A percentile compares a stretch with the other conserved stretches of the same genome.
Conservation (phyloP, 106 monocot species). For the Xerophyta viscosa region DNA sequence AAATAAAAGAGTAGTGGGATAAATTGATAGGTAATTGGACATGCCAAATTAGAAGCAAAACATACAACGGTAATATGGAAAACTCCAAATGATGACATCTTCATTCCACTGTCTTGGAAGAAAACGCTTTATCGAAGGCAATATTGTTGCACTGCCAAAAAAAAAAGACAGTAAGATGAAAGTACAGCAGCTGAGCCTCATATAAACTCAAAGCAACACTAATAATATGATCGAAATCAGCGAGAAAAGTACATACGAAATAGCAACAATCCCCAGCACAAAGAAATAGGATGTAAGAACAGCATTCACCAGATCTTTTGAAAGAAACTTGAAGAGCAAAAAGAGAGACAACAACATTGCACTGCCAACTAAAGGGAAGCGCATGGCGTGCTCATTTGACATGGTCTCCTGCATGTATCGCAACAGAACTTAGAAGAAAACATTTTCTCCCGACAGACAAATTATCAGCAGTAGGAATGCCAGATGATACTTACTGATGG, state of each 20-base stretch:
- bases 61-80: slow-evolving; percentile 79
- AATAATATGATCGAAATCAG: background rate
- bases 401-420: slow-evolving; percentile 74
- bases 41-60: background rate
- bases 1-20: too few species aligned
- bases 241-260: slow-evolving; percentile 38
- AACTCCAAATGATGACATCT: slow-evolving; percentile 49
- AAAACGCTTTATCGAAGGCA: slow-evolving; percentile 79
- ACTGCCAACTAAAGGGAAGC: slow-evolving; percentile 95
- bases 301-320: slow-evolving; percentile 96
- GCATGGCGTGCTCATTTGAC: slow-evolving; percentile 97
- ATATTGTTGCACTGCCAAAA: slow-evolving; percentile 66
- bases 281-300: slow-evolving; percentile 95
- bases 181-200: background rate
- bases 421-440: too few species aligned
- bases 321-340: slow-evolving; percentile 91
- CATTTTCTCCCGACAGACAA: background rate
- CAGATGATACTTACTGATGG: slow-evolving; percentile 57
- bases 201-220: too few species aligned
- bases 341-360: slow-evolving; percentile 92
- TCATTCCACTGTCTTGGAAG: slow-evolving; percentile 84
- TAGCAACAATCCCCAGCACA: slow-evolving; percentile 83
- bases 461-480: background rate
- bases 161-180: slow-evolving; percentile 8
- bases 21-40: too few species aligned